These are phyloP conservation scores for Malassezia caprae DNA, from an alignment of 1,284 basidiomycete species.

Conservation along the genomic window DNA sequence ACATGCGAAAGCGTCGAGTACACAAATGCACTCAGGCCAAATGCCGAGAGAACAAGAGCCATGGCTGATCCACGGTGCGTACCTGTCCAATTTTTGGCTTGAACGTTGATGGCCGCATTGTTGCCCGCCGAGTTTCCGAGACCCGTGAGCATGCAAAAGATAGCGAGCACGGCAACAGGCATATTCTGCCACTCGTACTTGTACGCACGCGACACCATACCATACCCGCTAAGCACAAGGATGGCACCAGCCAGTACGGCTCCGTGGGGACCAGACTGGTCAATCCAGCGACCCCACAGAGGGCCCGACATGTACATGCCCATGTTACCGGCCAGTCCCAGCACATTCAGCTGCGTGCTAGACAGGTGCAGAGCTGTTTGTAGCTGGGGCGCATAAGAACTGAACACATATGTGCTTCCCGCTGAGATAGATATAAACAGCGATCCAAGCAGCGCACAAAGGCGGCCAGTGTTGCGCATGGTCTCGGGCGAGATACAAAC, in stretches of 20 bases:
- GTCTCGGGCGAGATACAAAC: neutral
- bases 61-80: slow-evolving; percentile 58
- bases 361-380: slow-evolving; percentile 43
- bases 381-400: slow-evolving; percentile 48
- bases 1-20: slow-evolving; percentile 62
- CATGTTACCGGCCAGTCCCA: slow-evolving; percentile 49
- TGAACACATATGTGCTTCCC: slow-evolving; percentile 48
- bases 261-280: slow-evolving; percentile 30
- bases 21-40: slow-evolving; percentile 69
- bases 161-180: slow-evolving; percentile 20
- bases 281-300: slow-evolving; percentile 41
- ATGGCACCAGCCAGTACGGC: slow-evolving; percentile 15
- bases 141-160: slow-evolving; percentile 34
- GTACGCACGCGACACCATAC: slow-evolving; percentile 11
- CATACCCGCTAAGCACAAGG: slow-evolving; percentile 9
- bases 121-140: slow-evolving; percentile 41
- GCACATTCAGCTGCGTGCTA: slow-evolving; percentile 47
- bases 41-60: slow-evolving; percentile 67
- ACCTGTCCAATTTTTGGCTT: slow-evolving; percentile 40
- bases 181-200: slow-evolving; percentile 4
- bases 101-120: slow-evolving; percentile 45
- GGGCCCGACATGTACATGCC: slow-evolving; percentile 46
- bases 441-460: slow-evolving; percentile 37
- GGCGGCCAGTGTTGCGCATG: slow-evolving; percentile 11
- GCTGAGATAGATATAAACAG: slow-evolving; percentile 42